Percentiles rank a stretch among this genome's conserved stretches.
Evolutionary conservation across 2,329 filamentous ascomycete genomes (phyloP).

Genomic region (Botrytis deweyae): DNA sequence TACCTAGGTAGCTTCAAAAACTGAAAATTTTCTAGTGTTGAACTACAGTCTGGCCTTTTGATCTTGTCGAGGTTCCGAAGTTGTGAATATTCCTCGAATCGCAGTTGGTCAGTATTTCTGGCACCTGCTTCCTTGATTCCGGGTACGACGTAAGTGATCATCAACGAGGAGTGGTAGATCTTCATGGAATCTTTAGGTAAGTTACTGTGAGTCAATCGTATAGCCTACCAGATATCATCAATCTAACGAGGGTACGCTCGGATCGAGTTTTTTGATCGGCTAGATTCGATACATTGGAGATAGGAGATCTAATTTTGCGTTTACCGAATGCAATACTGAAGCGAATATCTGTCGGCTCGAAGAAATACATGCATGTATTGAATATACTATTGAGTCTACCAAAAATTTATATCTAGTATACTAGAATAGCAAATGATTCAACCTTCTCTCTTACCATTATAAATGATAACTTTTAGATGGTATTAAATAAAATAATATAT

Average conservation of each 20-base stretch:
- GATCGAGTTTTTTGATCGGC: background rate
- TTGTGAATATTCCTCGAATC: background rate
- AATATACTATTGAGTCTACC: too few relatives aligned
- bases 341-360: background rate
- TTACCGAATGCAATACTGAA: background rate
- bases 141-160: background rate
- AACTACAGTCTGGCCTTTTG: background rate
- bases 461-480: background rate
- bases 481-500: too few relatives aligned
- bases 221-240: too few relatives aligned
- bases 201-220: too few relatives aligned
- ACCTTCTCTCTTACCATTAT: background rate
- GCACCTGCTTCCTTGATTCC: background rate
- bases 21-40: background rate
- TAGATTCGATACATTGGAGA: background rate
- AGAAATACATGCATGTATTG: too few relatives aligned
- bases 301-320: background rate
- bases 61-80: background rate
- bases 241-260: background rate
- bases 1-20: too few relatives aligned
- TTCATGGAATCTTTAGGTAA: background rate
- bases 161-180: background rate
- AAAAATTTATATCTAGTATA: too few relatives aligned
- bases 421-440: background rate
- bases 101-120: background rate